A percentile compares a stretch with the other conserved stretches of the same genome.
These are phyloP conservation scores for Microbotryum violaceum DNA, from an alignment of 1,284 basidiomycete genomes.

Conservation along the genomic window DNA sequence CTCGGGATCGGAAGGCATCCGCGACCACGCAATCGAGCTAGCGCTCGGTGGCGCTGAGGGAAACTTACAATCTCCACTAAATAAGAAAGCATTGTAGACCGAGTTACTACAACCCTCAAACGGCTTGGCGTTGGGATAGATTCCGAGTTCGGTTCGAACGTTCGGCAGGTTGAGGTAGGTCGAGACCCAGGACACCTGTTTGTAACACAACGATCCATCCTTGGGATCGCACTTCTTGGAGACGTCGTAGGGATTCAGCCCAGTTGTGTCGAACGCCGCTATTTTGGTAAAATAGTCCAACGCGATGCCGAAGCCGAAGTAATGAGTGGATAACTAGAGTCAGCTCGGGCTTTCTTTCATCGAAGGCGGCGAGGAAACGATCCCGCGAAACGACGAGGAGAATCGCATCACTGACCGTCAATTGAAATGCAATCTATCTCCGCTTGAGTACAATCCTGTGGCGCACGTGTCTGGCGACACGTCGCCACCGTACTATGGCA, in stretches of 20 bases:
- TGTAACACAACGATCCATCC: slow-evolving; percentile 62
- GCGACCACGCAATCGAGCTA: no score
- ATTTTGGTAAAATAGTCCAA: slow-evolving; percentile 15
- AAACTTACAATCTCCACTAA: no score
- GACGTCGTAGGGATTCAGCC: slow-evolving; percentile 53
- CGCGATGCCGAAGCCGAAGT: slow-evolving; percentile 15
- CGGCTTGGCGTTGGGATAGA: slow-evolving; percentile 44
- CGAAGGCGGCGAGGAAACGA: no score
- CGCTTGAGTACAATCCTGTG: slow-evolving; percentile 28
- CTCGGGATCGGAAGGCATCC: no score
- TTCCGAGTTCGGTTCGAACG: slow-evolving; percentile 68
- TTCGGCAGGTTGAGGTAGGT: slow-evolving; percentile 51
- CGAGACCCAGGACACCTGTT: slow-evolving; percentile 69
- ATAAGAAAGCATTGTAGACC: slow-evolving; percentile 30
- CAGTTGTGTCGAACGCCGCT: slow-evolving; percentile 46
- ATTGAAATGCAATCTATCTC: no score
- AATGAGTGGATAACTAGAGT: slow-evolving; percentile 45
- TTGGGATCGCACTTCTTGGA: slow-evolving; percentile 62
- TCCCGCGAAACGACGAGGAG: no score
- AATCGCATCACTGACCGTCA: no score
- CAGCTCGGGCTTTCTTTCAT: no score
- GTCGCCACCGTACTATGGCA: no score
- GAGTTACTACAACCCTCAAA: slow-evolving; percentile 55
- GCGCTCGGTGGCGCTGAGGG: no score
- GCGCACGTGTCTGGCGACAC: slow-evolving; percentile 39